Conservation (phyloP, 2,329 filamentous ascomycete species). For the Trichoderma breve region DNA sequence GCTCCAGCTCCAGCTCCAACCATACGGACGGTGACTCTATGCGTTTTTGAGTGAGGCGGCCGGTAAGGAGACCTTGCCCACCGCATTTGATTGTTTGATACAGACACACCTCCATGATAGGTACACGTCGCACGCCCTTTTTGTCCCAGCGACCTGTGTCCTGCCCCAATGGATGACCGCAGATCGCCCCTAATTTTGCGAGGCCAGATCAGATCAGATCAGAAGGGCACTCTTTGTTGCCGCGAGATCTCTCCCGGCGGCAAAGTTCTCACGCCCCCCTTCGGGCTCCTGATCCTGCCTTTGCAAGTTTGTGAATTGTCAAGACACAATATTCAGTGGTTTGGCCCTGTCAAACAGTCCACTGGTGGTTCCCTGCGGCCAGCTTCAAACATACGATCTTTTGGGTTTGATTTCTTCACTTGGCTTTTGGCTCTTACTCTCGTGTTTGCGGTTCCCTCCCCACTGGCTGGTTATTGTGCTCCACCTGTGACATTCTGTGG, state of each 20-base stretch:
- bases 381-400: not conserved
- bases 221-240: slow-evolving; percentile 6
- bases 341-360: not conserved
- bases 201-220: slow-evolving; percentile 21
- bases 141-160: not conserved
- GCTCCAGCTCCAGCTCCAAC: not conserved
- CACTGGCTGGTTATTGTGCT: not conserved
- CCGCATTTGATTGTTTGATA: not conserved
- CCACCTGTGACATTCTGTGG: not conserved
- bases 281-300: not conserved
- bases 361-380: not conserved
- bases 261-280: slow-evolving; percentile 7
- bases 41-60: not conserved
- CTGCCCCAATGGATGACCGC: slow-evolving; percentile 9
- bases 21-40: not conserved
- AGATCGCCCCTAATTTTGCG: slow-evolving; percentile 17
- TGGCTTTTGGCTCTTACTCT: not conserved
- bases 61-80: not conserved
- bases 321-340: not conserved
- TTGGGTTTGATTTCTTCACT: not conserved
- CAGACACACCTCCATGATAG: not conserved
- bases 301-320: not conserved
- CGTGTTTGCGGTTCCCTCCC: not conserved
- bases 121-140: not conserved
- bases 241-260: slow-evolving; percentile 20